Evolutionary conservation across 257 asterid genomes (phyloP), one percentile per base, ranked within the genome.

Genomic region (Solanum verrucosum): DNA sequence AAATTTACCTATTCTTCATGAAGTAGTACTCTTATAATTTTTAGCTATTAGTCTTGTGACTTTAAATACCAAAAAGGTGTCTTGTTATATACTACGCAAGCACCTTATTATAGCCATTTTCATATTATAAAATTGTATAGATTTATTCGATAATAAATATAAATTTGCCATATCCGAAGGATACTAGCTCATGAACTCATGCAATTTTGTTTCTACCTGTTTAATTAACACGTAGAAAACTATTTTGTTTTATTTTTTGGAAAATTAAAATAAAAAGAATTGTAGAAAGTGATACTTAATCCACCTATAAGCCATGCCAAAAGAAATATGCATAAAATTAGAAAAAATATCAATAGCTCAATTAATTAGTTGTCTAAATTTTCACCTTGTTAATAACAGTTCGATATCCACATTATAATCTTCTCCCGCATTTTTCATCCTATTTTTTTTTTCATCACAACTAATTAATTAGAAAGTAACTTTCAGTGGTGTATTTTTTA

Each of bases 331-430:
- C 18, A 52, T 7, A 16, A 52, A 52, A 6, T 16, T 46, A 46
- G 6, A 14, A 46, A 4, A 46, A 46, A 1, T 6, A 16, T 6
- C 3, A 52, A 0, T 52, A 16, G 9, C 8, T 52, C 23, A 20
- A 7, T 20, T 59, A 0, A 3, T 59, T 7, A 0, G 0, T 1
- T 3, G 1, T 0, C 12, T 20, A 59, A 60, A 60, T 21, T 60
- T 59, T 60, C 0, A 60, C 27, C 2, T 21, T 4, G 1, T 49
- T 0, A 10, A 18, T 18, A 0, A 56, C 9, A 18, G 9, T 56
- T 49, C 56, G 2, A 46, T 14, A 44, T 44, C 3, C n/a, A 21
- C 10, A 0, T 59, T 9, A 21, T 59, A 59, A 59, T 60, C 27
- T 23, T 60, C 68, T 7, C 25, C n/a, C 4, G 0, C 2, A 0